Conservation (phyloP, 495 filamentous ascomycete species). For the Halenospora varia region DNA sequence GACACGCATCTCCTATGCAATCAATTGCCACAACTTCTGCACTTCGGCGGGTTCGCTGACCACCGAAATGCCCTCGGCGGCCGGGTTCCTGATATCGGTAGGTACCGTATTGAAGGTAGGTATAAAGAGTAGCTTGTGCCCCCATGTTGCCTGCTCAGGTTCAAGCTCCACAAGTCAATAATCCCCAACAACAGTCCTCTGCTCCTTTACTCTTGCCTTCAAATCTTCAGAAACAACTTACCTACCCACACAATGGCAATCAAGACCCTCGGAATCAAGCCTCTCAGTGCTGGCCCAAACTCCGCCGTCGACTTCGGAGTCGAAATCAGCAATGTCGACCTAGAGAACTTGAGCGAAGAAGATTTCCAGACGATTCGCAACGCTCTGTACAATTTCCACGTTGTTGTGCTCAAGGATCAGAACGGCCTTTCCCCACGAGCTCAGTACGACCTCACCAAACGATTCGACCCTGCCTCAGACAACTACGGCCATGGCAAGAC, state of each 20-base stretch:
- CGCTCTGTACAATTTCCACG: constrained; percentile 57
- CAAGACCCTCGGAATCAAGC: constrained; percentile 32
- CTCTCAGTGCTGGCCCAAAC: constrained; percentile 37
- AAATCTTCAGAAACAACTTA: neutral
- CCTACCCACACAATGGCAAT: constrained; percentile 16
- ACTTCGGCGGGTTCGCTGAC: neutral
- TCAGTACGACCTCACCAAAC: constrained; percentile 65
- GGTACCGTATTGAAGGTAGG: neutral
- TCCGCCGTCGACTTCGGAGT: constrained; percentile 58
- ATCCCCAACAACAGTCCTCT: neutral
- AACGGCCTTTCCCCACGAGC: constrained; percentile 55
- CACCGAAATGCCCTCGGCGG: neutral
- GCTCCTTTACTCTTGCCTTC: too few species aligned
- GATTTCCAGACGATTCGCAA: constrained; percentile 55
- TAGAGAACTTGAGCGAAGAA: constrained; percentile 57
- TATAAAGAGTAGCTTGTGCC: too few species aligned
- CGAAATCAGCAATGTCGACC: constrained; percentile 46
- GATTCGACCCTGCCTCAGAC: constrained; percentile 60
- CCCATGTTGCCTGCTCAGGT: too few species aligned
- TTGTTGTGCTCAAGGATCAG: constrained; percentile 68
- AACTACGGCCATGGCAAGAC: constrained; percentile 72
- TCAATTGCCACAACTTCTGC: neutral
- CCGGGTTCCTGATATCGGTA: neutral
- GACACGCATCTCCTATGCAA: neutral
- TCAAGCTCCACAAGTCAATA: neutral